Evolutionary conservation across 495 filamentous ascomycete genomes (phyloP).

Genomic region (Aspergillus coremiiformis): DNA sequence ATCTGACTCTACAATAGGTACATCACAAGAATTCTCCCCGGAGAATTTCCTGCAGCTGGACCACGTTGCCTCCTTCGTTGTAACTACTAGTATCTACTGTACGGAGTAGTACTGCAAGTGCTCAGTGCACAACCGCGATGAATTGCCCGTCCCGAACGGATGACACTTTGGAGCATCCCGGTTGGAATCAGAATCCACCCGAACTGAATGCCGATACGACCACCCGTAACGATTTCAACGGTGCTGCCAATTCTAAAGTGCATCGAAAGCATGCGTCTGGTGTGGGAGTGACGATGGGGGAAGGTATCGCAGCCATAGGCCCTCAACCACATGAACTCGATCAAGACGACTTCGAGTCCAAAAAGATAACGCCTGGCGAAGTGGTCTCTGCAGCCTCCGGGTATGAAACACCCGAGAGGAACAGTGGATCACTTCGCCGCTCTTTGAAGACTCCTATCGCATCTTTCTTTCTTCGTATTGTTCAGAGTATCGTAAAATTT

Average conservation of each 20-base stretch:
- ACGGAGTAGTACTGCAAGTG: too few species aligned
- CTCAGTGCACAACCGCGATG: constrained; percentile 33
- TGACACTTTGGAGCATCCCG: constrained; percentile 45
- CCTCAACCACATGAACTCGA: constrained; percentile 19
- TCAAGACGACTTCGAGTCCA: constrained; percentile 18
- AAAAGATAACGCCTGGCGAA: constrained; percentile 26
- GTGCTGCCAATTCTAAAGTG: constrained; percentile 38
- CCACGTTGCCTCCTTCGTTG: background rate
- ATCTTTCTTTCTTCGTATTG: constrained; percentile 14
- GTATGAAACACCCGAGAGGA: constrained; percentile 28
- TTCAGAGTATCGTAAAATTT: constrained; percentile 51
- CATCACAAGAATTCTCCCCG: constrained; percentile 1
- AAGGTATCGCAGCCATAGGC: constrained; percentile 22
- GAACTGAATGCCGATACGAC: constrained; percentile 50
- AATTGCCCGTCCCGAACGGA: constrained; percentile 60
- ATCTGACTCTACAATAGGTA: background rate
- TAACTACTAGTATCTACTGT: too few species aligned
- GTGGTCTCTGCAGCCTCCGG: constrained; percentile 30
- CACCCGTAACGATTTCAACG: constrained; percentile 58
- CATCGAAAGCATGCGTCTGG: constrained; percentile 28
- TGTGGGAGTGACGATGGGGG: constrained; percentile 14
- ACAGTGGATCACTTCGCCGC: constrained; percentile 35
- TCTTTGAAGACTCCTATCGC: constrained; percentile 20
- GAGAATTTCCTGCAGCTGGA: background rate
- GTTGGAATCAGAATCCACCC: constrained; percentile 55